phyloP scores from a whole-genome alignment of 352 stramenopile genomes.

The Phytophthora cactorum region DNA sequence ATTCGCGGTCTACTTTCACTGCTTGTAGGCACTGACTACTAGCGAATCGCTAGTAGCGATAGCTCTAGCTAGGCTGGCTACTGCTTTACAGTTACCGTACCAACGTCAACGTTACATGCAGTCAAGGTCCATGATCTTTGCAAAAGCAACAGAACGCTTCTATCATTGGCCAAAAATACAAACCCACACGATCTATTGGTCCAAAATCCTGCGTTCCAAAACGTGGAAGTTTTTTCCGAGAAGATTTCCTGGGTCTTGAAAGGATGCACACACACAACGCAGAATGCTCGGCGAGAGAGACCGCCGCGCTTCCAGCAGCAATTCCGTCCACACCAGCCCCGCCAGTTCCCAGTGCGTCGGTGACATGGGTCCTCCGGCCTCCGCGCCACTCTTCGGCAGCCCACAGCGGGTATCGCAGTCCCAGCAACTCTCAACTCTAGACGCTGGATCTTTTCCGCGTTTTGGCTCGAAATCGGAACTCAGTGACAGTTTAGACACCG shows the following conservation, averaged over 20 bases:
- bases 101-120: conserved; percentile 6
- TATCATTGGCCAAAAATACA: conserved; percentile 13
- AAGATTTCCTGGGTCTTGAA: conserved; percentile 45
- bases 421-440: neutral
- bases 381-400: conserved; percentile 7
- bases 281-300: conserved; percentile 40
- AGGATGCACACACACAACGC: conserved; percentile 49
- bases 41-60: neutral
- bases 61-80: neutral
- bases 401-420: conserved; percentile 1
- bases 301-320: neutral
- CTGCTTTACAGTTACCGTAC: neutral
- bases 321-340: neutral
- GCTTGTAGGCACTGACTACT: neutral
- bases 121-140: conserved; percentile 14
- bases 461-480: conserved; percentile 25
- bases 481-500: conserved; percentile 4
- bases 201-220: conserved; percentile 9
- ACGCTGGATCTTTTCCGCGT: conserved; percentile 7
- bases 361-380: conserved; percentile 2
- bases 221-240: conserved; percentile 32
- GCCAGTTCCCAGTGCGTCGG: neutral
- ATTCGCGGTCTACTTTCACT: conserved; percentile 1
- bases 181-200: conserved; percentile 8
- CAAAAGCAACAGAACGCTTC: neutral